Evolutionary conservation across 176 grass and related monocot species (phyloP).

Genomic region (Eleusine indica): DNA sequence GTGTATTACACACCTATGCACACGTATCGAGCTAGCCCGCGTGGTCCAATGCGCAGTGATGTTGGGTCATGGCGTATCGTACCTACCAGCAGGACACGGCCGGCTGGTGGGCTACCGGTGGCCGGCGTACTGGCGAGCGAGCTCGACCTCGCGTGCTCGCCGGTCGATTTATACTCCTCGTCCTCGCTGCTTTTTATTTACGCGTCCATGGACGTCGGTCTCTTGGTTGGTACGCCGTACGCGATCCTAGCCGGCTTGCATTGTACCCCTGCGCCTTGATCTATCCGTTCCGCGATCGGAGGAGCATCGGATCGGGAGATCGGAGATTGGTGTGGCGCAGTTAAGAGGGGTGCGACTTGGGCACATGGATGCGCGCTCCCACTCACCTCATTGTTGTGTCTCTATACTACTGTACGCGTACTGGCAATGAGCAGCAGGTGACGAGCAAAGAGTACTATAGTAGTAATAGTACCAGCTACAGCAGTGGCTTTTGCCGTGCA

Average conservation of each 20-base stretch:
- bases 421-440: neutral
- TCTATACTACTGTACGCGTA: neutral
- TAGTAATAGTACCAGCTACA: too few relatives aligned
- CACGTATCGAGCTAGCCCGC: neutral
- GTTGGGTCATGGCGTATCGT: neutral
- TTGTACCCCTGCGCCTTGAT: neutral
- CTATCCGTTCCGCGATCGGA: neutral
- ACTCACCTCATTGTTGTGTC: neutral
- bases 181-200: neutral
- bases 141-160: neutral
- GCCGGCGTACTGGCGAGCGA: too few relatives aligned
- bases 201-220: neutral
- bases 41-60: neutral
- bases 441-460: too few relatives aligned
- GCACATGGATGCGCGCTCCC: neutral
- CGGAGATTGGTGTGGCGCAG: neutral
- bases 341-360: conserved; percentile 1
- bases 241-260: too few relatives aligned
- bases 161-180: neutral
- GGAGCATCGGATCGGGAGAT: conserved; percentile 29
- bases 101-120: too few relatives aligned
- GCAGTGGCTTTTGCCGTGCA: neutral
- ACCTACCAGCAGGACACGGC: neutral
- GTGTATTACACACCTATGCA: neutral
- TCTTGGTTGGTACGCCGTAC: conserved; percentile 12